Evolutionary conservation across 331 rosid species (phyloP).

Genomic region (Prunus yedoensis): DNA sequence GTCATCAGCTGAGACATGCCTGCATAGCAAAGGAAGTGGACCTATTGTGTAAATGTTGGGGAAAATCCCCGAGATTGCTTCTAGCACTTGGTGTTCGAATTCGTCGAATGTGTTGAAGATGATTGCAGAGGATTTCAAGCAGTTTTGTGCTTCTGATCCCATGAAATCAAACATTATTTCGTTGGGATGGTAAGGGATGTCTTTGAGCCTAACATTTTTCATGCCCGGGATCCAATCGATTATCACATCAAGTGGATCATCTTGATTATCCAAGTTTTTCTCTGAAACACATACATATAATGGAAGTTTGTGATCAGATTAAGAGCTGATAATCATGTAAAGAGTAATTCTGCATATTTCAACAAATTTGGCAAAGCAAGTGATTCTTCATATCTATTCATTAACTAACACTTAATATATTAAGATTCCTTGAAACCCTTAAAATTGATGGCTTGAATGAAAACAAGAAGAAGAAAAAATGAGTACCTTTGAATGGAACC

Average conservation of each 20-base stretch:
- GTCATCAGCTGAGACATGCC: slow-evolving; percentile 17
- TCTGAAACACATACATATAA: no score
- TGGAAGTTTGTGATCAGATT: no score
- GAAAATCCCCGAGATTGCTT: slow-evolving; percentile 23
- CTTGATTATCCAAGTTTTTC: neutral
- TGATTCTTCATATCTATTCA: no score
- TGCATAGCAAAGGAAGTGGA: slow-evolving; percentile 24
- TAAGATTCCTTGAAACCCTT: no score
- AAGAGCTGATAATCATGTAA: no score
- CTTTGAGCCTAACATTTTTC: slow-evolving; percentile 43
- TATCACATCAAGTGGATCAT: slow-evolving; percentile 25
- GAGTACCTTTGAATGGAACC: neutral
- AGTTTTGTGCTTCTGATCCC: slow-evolving; percentile 23
- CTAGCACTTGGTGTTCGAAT: slow-evolving; percentile 41
- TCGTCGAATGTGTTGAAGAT: slow-evolving; percentile 50
- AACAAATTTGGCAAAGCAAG: no score
- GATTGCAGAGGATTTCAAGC: slow-evolving; percentile 38
- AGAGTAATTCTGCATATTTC: no score
- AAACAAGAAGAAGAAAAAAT: neutral
- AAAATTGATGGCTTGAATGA: no score
- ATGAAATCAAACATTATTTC: slow-evolving; percentile 29
- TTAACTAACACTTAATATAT: no score
- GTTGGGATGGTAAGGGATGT: slow-evolving; percentile 39
- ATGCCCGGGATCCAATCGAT: slow-evolving; percentile 42
- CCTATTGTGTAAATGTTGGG: slow-evolving; percentile 45